Conservation (phyloP, 2,329 filamentous ascomycete species). For the Parasarocladium wereldwijsianum region DNA sequence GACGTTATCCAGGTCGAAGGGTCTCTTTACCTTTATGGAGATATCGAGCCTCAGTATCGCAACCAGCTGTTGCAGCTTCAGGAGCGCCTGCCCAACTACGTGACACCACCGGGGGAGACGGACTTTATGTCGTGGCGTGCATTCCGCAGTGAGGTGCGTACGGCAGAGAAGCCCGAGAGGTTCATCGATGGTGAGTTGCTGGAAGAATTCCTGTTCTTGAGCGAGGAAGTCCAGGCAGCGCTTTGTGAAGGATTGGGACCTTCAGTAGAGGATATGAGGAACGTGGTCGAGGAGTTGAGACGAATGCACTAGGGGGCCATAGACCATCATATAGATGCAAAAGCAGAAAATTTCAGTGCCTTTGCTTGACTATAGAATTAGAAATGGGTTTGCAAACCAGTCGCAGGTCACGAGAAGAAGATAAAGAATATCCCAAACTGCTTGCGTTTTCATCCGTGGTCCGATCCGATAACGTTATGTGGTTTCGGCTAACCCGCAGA, state of each 20-base stretch:
- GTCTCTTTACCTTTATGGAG: constrained; percentile 76
- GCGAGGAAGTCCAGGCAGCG: constrained; percentile 38
- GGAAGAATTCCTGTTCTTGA: constrained; percentile 66
- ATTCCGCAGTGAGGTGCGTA: constrained; percentile 58
- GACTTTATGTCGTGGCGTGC: constrained; percentile 70
- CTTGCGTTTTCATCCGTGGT: too few species aligned
- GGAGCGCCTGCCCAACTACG: constrained; percentile 46
- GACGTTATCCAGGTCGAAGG: constrained; percentile 56
- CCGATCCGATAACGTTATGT: too few species aligned
- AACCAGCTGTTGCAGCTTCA: constrained; percentile 78
- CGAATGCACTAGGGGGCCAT: constrained; percentile 39
- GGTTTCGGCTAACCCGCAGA: too few species aligned
- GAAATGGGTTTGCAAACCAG: too few species aligned
- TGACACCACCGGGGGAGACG: constrained; percentile 58
- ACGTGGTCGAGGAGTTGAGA: constrained; percentile 46
- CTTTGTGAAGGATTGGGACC: constrained; percentile 42
- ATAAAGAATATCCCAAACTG: too few species aligned
- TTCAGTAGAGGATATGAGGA: constrained; percentile 47
- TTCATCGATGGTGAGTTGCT: constrained; percentile 91
- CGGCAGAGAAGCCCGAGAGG: constrained; percentile 64
- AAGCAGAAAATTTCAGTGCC: too few species aligned
- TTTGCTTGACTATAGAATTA: too few species aligned
- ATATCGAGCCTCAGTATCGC: constrained; percentile 57
- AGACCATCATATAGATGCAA: not conserved
- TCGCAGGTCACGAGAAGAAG: too few species aligned